Evolutionary conservation across 2,329 filamentous ascomycete species (phyloP).

Genomic region (Shiraia sp.): DNA sequence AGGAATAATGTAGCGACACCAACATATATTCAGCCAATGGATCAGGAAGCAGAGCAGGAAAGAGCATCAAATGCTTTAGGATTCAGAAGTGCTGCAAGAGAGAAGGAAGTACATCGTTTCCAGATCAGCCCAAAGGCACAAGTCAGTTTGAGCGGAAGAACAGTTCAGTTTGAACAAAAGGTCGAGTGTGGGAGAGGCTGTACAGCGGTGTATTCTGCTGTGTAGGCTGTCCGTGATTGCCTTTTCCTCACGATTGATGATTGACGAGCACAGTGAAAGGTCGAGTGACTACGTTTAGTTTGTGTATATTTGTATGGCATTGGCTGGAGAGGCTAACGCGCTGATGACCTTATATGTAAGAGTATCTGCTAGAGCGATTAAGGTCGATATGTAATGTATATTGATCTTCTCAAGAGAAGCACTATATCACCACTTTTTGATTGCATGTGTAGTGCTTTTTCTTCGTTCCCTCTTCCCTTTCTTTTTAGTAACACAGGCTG

Average conservation of each 20-base stretch:
- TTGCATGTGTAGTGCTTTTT: too few relatives aligned
- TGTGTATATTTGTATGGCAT: too few relatives aligned
- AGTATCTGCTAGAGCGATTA: too few relatives aligned
- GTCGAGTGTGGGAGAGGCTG: constrained; percentile 87
- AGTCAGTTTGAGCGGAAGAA: constrained; percentile 70
- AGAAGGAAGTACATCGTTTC: constrained; percentile 72
- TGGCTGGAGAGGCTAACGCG: too few relatives aligned
- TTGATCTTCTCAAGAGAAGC: too few relatives aligned
- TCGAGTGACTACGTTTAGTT: too few relatives aligned
- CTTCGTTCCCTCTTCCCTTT: too few relatives aligned
- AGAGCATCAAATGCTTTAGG: constrained; percentile 21
- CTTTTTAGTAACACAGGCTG: too few relatives aligned
- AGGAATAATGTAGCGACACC: constrained; percentile 78
- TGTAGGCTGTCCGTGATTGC: neutral
- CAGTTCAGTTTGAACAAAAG: constrained; percentile 78
- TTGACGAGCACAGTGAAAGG: too few relatives aligned
- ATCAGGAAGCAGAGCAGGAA: constrained; percentile 61
- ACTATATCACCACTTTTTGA: too few relatives aligned
- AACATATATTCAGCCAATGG: constrained; percentile 76
- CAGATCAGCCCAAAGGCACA: constrained; percentile 78
- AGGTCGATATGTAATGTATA: too few relatives aligned
- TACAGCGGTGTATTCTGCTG: constrained; percentile 55
- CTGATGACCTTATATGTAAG: too few relatives aligned
- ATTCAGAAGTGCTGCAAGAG: constrained; percentile 52
- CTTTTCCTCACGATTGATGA: neutral